These are phyloP conservation scores for Nicotiana undulata DNA, from an alignment of 257 asterid genomes.

Conservation along the genomic window DNA sequence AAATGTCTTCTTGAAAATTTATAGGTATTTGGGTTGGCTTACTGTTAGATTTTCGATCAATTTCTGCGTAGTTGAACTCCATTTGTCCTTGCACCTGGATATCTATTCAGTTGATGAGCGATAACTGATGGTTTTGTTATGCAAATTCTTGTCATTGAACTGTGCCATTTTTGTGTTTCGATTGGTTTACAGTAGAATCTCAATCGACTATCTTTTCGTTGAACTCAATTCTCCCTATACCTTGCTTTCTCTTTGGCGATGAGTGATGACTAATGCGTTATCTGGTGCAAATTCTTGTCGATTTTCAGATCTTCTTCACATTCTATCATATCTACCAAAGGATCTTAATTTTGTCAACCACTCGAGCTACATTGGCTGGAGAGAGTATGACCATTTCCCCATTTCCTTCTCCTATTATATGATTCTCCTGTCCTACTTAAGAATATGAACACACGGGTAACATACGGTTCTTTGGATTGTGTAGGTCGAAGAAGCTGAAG, in stretches of 20 bases:
- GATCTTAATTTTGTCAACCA: conserved; percentile 87
- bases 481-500: conserved; percentile 69
- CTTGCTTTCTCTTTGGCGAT: background rate
- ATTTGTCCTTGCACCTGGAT: background rate
- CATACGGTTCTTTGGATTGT: background rate
- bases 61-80: background rate
- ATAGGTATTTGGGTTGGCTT: background rate
- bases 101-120: background rate
- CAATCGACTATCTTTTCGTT: background rate
- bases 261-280: background rate
- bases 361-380: conserved; percentile 94
- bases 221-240: background rate
- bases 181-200: background rate
- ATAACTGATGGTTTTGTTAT: background rate
- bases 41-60: background rate
- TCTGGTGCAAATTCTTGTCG: conserved; percentile 13
- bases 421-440: background rate
- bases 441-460: background rate
- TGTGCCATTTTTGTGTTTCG: background rate
- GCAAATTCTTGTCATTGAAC: background rate
- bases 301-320: conserved; percentile 85
- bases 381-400: conserved; percentile 58
- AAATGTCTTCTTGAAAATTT: background rate
- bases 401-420: background rate
- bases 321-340: conserved; percentile 75